phyloP scores from a whole-genome alignment of 441 rosid genomes.

The Codiaeum variegatum region DNA sequence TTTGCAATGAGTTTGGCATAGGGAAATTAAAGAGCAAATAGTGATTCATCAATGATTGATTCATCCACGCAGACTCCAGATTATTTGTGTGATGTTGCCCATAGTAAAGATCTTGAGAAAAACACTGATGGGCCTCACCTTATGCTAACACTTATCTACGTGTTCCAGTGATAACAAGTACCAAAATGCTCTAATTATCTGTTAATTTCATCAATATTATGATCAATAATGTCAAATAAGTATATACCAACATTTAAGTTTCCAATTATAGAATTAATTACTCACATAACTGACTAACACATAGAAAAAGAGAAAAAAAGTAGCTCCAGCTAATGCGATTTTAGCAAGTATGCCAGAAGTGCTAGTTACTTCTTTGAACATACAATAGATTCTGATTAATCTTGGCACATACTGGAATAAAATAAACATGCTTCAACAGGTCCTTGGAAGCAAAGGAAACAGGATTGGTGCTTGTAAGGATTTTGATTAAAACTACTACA shows the following conservation, averaged over 20 bases:
- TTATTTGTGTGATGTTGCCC: accelerated
- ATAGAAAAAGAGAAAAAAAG: slow-evolving; percentile 61
- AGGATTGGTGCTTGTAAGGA: slow-evolving; percentile 31
- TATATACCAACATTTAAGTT: neutral
- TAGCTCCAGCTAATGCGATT: slow-evolving; percentile 90
- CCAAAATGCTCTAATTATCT: slow-evolving; percentile 76
- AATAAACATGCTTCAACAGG: slow-evolving; percentile 42
- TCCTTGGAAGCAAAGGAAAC: slow-evolving; percentile 49
- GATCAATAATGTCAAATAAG: slow-evolving; percentile 2
- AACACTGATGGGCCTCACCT: accelerated
- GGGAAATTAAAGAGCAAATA: neutral
- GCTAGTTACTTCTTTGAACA: slow-evolving; percentile 49
- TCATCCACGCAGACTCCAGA: slow-evolving; percentile 35
- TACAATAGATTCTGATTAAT: slow-evolving; percentile 43
- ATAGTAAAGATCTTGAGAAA: slow-evolving; percentile 27
- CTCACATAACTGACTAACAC: slow-evolving; percentile 89
- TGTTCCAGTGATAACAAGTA: slow-evolving; percentile 75
- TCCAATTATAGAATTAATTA: slow-evolving; percentile 6
- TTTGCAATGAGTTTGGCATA: neutral
- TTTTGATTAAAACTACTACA: slow-evolving; percentile 44
- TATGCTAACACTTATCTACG: slow-evolving; percentile 57
- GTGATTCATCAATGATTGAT: too few relatives aligned
- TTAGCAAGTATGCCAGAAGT: slow-evolving; percentile 73
- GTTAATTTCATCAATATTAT: neutral
- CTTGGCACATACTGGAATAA: slow-evolving; percentile 69